A percentile compares a stretch with the other conserved stretches of the same genome.
phyloP scores from a whole-genome alignment of 2,329 filamentous ascomycete genomes.

The Aspergillus quadrilineatus region DNA sequence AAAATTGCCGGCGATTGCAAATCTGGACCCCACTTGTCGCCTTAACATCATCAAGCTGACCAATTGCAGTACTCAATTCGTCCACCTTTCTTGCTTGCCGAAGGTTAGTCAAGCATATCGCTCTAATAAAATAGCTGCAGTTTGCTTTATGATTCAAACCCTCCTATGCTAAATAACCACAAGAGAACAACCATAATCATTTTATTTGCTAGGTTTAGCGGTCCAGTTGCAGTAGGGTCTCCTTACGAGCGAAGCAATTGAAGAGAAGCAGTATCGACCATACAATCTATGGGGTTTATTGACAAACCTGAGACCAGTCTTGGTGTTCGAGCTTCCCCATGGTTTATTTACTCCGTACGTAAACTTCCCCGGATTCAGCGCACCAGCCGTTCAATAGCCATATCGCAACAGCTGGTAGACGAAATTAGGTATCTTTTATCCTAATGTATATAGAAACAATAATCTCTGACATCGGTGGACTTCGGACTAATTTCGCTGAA shows the following conservation, averaged over 20 bases:
- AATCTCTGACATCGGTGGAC: not conserved
- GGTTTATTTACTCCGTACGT: not conserved
- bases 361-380: not conserved
- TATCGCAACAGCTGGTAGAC: not conserved
- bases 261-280: not conserved
- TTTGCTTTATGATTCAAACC: not conserved
- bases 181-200: no score
- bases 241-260: not conserved
- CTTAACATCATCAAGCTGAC: not conserved
- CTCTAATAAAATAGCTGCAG: not conserved
- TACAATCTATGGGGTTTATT: not conserved
- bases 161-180: not conserved
- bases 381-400: not conserved
- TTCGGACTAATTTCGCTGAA: not conserved
- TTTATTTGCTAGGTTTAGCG: not conserved
- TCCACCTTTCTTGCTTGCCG: slow-evolving; percentile 1
- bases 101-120: not conserved
- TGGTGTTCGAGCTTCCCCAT: not conserved
- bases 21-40: slow-evolving; percentile 8
- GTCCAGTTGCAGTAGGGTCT: not conserved
- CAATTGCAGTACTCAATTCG: slow-evolving; percentile 2
- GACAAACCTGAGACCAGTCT: not conserved
- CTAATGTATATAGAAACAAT: not conserved
- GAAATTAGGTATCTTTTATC: not conserved
- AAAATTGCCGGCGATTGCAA: slow-evolving; percentile 8